Conservation (phyloP, 148 eudicot genomes). For the Polygonum maritimum region DNA sequence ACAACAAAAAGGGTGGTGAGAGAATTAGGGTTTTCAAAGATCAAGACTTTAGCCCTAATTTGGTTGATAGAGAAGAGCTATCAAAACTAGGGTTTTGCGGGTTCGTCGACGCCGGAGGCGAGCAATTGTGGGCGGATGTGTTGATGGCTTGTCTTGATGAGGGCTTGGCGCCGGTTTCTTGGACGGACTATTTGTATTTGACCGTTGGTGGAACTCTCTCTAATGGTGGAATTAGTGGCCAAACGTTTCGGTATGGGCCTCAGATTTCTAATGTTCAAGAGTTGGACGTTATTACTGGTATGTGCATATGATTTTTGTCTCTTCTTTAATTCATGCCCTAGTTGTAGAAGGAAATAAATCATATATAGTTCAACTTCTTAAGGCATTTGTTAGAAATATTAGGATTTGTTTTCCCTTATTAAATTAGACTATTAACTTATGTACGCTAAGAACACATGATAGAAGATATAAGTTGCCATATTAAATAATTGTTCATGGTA, state of each 20-base stretch:
- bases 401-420: no score
- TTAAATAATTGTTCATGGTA: not conserved
- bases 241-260: conserved; percentile 65
- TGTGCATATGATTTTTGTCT: conserved; percentile 12
- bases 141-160: conserved; percentile 34
- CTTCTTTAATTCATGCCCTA: not conserved
- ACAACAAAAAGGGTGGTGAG: not conserved
- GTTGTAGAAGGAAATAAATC: not conserved
- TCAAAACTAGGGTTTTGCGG: conserved; percentile 38
- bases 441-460: no score
- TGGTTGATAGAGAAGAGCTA: not conserved
- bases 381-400: no score
- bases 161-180: conserved; percentile 73
- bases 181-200: conserved; percentile 87
- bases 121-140: conserved; percentile 75
- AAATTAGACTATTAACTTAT: no score
- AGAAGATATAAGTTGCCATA: no score
- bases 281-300: conserved; percentile 75
- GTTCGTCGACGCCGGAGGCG: conserved; percentile 73
- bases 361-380: no score
- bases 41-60: not conserved
- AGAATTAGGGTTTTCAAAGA: conserved; percentile 8
- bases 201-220: conserved; percentile 91
- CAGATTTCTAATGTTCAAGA: conserved; percentile 72
- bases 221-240: conserved; percentile 92